A percentile compares a stretch with the other conserved stretches of the same genome.
Conservation (phyloP, 2,329 filamentous ascomycete species). For the Paecilomyces variotii region DNA sequence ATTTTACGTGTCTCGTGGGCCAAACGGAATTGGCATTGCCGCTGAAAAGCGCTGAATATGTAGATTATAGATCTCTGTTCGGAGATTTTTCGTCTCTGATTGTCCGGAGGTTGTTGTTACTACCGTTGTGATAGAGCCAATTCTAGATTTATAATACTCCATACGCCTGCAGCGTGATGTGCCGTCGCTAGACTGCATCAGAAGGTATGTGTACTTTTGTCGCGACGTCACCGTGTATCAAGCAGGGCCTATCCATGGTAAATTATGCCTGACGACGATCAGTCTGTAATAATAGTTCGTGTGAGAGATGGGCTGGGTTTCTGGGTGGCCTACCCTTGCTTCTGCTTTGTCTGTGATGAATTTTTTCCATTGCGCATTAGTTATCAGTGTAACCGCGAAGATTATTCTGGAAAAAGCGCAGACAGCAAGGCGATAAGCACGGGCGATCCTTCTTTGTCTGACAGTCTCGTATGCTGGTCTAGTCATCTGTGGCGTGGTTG, state of each 20-base stretch:
- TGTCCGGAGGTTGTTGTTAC: neutral
- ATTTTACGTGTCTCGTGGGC: neutral
- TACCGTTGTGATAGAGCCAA: neutral
- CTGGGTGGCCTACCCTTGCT: neutral
- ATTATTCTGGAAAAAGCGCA: neutral
- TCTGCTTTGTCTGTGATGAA: neutral
- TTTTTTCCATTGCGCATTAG: neutral
- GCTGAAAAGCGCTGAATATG: neutral
- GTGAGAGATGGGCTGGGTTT: neutral
- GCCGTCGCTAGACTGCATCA: neutral
- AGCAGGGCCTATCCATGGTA: neutral
- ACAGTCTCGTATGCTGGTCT: neutral
- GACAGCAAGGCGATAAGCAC: neutral
- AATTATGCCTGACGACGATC: neutral
- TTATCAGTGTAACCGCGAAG: neutral
- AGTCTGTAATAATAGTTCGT: neutral
- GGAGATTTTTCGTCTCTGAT: neutral
- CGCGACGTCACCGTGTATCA: neutral
- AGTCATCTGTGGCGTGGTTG: neutral
- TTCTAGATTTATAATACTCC: neutral
- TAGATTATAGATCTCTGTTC: neutral
- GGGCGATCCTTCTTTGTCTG: neutral
- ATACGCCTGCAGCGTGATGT: neutral
- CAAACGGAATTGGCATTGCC: neutral
- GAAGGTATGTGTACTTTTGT: neutral